These are phyloP conservation scores for Coccomyxa sp. DNA, from an alignment of 139 green algal genomes.

Conservation along the genomic window DNA sequence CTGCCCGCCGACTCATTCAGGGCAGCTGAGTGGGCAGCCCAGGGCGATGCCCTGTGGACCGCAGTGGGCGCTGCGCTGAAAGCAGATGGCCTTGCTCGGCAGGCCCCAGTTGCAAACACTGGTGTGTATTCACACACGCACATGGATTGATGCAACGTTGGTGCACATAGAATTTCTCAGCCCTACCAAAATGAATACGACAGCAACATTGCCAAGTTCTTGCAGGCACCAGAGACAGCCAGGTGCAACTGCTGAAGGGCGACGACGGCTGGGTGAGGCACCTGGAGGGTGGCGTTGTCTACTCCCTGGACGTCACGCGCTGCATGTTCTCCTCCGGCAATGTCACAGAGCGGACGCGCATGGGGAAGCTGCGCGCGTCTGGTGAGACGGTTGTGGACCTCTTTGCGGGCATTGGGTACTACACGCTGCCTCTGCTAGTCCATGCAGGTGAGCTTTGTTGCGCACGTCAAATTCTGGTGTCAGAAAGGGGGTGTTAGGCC, in stretches of 20 bases:
- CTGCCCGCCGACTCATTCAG: slow-evolving; percentile 31
- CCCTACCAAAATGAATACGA: too few relatives aligned
- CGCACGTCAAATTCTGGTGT: too few relatives aligned
- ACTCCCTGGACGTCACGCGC: slow-evolving; percentile 63
- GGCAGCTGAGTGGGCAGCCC: slow-evolving; percentile 10
- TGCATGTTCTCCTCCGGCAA: slow-evolving; percentile 79
- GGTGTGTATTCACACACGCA: background rate
- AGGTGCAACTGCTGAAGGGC: slow-evolving; percentile 41
- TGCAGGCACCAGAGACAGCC: slow-evolving; percentile 48
- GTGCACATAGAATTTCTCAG: too few relatives aligned
- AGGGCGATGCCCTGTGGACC: background rate
- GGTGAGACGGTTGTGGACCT: slow-evolving; percentile 69
- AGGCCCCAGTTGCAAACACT: slow-evolving; percentile 7
- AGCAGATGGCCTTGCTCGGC: background rate
- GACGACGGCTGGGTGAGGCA: slow-evolving; percentile 59
- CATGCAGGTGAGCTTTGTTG: slow-evolving; percentile 19
- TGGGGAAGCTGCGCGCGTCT: slow-evolving; percentile 36
- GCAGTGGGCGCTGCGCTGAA: slow-evolving; percentile 1
- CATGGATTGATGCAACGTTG: too few relatives aligned
- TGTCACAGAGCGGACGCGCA: slow-evolving; percentile 63
- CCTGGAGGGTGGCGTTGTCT: slow-evolving; percentile 56
- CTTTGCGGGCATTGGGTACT: slow-evolving; percentile 80
- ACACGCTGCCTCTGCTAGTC: slow-evolving; percentile 64
- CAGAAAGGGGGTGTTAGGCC: too few relatives aligned
- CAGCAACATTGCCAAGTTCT: too few relatives aligned